Evolutionary conservation across 2,329 filamentous ascomycete species (phyloP).

Genomic region (Albophoma yamanashiensis): DNA sequence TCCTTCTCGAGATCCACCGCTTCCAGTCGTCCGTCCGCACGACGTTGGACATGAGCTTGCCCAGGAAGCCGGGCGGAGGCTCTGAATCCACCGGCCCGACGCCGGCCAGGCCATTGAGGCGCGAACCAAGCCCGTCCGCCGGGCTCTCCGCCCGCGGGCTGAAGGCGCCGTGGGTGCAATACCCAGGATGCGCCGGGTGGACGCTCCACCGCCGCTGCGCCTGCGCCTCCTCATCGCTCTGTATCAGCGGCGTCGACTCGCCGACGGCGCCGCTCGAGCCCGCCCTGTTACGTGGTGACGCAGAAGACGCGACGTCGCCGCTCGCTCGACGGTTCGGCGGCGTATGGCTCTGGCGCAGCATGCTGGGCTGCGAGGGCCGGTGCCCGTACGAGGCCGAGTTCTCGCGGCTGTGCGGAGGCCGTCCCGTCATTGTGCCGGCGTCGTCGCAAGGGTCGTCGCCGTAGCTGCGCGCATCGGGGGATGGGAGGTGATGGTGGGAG

Average conservation of each 20-base stretch:
- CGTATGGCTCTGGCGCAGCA: conserved; percentile 34
- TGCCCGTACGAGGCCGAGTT: conserved; percentile 18
- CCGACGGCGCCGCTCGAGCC: conserved; percentile 13
- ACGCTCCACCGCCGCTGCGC: conserved; percentile 8
- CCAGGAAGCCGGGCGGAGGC: conserved; percentile 23
- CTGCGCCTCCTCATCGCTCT: conserved; percentile 1
- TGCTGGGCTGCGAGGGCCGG: conserved; percentile 31
- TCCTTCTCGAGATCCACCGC: conserved; percentile 36
- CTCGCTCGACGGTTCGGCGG: conserved; percentile 13
- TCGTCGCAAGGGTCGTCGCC: neutral
- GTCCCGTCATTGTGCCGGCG: conserved; percentile 12
- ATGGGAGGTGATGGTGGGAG: neutral
- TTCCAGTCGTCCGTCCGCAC: conserved; percentile 34
- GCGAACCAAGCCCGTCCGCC: conserved; percentile 16
- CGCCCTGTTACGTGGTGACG: neutral
- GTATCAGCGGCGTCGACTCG: conserved; percentile 43
- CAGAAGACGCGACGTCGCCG: conserved; percentile 6
- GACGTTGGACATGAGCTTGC: conserved; percentile 26
- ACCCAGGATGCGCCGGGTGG: conserved; percentile 30
- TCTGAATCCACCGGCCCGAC: conserved; percentile 21
- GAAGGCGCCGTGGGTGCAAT: conserved; percentile 66
- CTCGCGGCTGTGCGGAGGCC: conserved; percentile 16
- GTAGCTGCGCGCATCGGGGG: neutral
- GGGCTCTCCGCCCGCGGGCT: conserved; percentile 53
- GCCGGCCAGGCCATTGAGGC: conserved; percentile 17